Conservation (phyloP, 2,329 filamentous ascomycete species). For the Helminthosporium solani region DNA sequence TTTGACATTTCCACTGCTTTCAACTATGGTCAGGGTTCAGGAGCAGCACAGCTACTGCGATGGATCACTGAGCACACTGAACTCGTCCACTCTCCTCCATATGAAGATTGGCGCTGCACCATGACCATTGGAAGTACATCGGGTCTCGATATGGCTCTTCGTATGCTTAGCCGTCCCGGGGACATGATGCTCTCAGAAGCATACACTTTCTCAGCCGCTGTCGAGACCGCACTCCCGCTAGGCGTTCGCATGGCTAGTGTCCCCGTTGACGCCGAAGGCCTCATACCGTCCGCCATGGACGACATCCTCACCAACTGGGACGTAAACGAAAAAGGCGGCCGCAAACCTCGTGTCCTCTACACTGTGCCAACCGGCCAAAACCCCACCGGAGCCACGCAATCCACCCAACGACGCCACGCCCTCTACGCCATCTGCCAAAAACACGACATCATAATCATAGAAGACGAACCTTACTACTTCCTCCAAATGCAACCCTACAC, state of each 20-base stretch:
- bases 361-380: constrained; percentile 83
- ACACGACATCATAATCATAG: constrained; percentile 83
- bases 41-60: constrained; percentile 81
- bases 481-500: constrained; percentile 81
- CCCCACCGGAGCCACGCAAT: constrained; percentile 83
- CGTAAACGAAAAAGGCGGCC: constrained; percentile 50
- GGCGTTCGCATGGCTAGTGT: constrained; percentile 63
- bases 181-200: constrained; percentile 85
- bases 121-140: constrained; percentile 85
- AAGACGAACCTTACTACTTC: constrained; percentile 95
- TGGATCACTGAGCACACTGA: constrained; percentile 96
- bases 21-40: constrained; percentile 89
- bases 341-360: constrained; percentile 68
- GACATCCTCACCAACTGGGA: constrained; percentile 67
- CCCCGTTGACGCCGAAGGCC: constrained; percentile 65
- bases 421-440: constrained; percentile 78
- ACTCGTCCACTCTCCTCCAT: constrained; percentile 81
- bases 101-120: constrained; percentile 84
- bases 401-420: constrained; percentile 63
- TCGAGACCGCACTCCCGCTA: constrained; percentile 64
- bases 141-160: constrained; percentile 77
- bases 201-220: constrained; percentile 81
- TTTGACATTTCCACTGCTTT: constrained; percentile 83
- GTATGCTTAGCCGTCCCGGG: constrained; percentile 75
- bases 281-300: constrained; percentile 63